Evolutionary conservation across 2,329 filamentous ascomycete genomes (phyloP).

Genomic region (Chaetomium strumarium): DNA sequence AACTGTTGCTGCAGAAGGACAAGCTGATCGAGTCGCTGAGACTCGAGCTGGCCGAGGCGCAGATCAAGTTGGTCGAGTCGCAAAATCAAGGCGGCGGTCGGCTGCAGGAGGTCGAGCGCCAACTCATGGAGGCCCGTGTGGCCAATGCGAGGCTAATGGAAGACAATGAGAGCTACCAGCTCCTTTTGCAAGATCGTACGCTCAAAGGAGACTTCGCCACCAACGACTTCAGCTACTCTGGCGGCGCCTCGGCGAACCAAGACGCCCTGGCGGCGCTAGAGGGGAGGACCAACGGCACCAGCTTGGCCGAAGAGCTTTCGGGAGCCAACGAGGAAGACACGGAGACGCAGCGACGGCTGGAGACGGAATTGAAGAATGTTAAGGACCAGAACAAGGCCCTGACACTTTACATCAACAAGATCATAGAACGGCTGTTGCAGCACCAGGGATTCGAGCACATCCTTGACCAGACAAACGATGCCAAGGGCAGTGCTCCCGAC

Average conservation of each 20-base stretch:
- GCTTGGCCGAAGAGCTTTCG: constrained; percentile 83
- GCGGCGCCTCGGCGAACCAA: constrained; percentile 49
- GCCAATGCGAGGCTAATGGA: constrained; percentile 95
- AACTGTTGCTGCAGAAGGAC: constrained; percentile 89
- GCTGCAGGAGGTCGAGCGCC: constrained; percentile 82
- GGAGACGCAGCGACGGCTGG: constrained; percentile 59
- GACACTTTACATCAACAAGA: constrained; percentile 97
- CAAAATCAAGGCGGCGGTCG: constrained; percentile 88
- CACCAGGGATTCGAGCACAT: constrained; percentile 95
- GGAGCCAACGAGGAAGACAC: constrained; percentile 48
- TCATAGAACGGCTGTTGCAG: constrained; percentile 89
- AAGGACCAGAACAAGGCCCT: constrained; percentile 97
- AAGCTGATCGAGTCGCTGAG: constrained; percentile 90
- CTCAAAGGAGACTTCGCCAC: constrained; percentile 88
- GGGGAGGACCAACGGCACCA: constrained; percentile 46
- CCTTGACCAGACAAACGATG: constrained; percentile 69
- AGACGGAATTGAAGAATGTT: constrained; percentile 69
- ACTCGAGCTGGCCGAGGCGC: constrained; percentile 86
- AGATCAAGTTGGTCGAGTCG: constrained; percentile 91
- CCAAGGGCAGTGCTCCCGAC: constrained; percentile 47
- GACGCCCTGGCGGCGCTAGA: constrained; percentile 61
- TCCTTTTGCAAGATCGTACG: constrained; percentile 90
- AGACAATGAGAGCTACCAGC: constrained; percentile 96
- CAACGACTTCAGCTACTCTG: constrained; percentile 70
- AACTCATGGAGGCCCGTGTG: constrained; percentile 88